These are phyloP conservation scores for Xerocomus brunneocitrinus DNA, from an alignment of 768 basidiomycete species.

Conservation along the genomic window DNA sequence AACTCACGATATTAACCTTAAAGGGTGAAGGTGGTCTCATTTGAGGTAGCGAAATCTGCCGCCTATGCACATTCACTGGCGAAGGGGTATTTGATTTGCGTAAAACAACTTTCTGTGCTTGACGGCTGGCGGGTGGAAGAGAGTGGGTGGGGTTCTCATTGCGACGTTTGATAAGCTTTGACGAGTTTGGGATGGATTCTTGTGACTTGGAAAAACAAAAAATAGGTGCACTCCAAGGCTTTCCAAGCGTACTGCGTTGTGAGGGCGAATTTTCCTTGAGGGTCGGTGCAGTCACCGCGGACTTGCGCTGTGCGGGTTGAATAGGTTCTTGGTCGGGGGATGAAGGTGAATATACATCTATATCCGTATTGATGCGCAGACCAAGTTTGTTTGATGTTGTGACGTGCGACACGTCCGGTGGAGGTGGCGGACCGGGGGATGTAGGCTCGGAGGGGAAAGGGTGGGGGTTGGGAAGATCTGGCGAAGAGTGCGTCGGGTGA, in stretches of 20 bases:
- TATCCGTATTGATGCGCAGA: background rate
- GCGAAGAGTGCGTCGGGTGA: conserved; percentile 11
- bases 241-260: background rate
- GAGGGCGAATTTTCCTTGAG: background rate
- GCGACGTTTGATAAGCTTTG: conserved; percentile 10
- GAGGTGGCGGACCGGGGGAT: background rate
- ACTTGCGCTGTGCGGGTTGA: background rate
- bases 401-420: background rate
- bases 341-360: conserved; percentile 1
- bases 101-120: background rate
- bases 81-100: conserved; percentile 6
- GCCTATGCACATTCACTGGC: background rate
- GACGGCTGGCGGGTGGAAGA: background rate
- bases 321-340: background rate
- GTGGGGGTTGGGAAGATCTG: conserved; percentile 26
- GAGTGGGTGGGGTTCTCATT: background rate
- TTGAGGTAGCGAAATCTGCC: conserved; percentile 16
- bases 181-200: background rate
- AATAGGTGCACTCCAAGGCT: background rate
- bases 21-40: conserved; percentile 25
- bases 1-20: conserved; percentile 24
- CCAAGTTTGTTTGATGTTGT: conserved; percentile 1
- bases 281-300: background rate
- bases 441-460: background rate
- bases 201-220: background rate